These are phyloP conservation scores for Magnaporthiopsis incrustans DNA, from an alignment of 2,329 filamentous ascomycete genomes.

Conservation along the genomic window DNA sequence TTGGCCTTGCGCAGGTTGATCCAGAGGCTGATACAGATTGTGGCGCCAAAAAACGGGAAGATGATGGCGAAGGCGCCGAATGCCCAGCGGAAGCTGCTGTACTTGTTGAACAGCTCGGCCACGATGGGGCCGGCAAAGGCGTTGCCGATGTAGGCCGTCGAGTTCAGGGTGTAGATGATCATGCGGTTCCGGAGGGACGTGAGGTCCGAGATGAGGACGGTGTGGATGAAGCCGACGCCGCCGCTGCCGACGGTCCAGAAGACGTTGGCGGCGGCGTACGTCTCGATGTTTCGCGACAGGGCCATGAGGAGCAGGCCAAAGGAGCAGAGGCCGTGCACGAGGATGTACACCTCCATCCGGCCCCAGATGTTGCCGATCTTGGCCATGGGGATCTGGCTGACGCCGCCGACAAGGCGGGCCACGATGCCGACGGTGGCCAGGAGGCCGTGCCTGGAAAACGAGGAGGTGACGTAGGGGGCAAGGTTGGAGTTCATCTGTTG, in stretches of 20 bases:
- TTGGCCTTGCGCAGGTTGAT: conserved; percentile 51
- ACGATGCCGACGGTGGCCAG: conserved; percentile 46
- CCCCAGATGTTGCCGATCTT: conserved; percentile 42
- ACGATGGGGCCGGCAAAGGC: conserved; percentile 26
- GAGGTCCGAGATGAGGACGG: conserved; percentile 51
- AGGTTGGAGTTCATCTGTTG: conserved; percentile 21
- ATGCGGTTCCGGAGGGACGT: conserved; percentile 56
- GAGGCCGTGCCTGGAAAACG: conserved; percentile 44
- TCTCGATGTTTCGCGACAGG: conserved; percentile 41
- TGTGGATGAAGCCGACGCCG: conserved; percentile 32
- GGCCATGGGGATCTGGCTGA: conserved; percentile 43
- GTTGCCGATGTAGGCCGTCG: conserved; percentile 55
- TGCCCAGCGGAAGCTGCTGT: conserved; percentile 53
- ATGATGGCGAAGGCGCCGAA: conserved; percentile 55
- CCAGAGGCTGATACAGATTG: conserved; percentile 48
- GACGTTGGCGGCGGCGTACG: conserved; percentile 41
- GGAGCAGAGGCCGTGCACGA: conserved; percentile 32
- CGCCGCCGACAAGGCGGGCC: conserved; percentile 44
- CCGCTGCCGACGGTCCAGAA: conserved; percentile 56
- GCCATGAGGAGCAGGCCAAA: conserved; percentile 53
- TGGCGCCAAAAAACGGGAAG: conserved; percentile 46
- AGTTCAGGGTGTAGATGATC: conserved; percentile 52
- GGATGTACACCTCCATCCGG: conserved; percentile 34
- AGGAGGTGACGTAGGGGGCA: conserved; percentile 39
- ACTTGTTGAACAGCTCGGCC: conserved; percentile 37